phyloP scores from a whole-genome alignment of 2,329 filamentous ascomycete species.

The Exophiala mesophila region DNA sequence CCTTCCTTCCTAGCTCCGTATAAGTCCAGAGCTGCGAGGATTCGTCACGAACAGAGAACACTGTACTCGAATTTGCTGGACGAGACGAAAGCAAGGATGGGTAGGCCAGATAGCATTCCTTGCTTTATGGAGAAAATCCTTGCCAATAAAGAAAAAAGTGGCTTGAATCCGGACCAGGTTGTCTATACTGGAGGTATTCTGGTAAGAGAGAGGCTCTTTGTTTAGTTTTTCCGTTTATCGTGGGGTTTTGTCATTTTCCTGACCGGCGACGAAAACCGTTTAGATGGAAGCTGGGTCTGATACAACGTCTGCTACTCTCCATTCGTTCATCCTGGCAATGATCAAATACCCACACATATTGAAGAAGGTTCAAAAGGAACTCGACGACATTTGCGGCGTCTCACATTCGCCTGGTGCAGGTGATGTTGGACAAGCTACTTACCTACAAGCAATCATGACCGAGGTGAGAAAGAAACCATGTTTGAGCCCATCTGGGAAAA shows the following conservation, averaged over 20 bases:
- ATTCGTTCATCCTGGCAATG: constrained; percentile 47
- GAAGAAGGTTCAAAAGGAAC: constrained; percentile 39
- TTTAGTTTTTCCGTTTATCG: not conserved
- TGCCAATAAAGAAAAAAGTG: constrained; percentile 6
- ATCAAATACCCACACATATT: constrained; percentile 43
- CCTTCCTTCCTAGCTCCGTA: not conserved
- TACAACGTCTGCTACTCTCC: constrained; percentile 46
- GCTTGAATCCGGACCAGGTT: constrained; percentile 6
- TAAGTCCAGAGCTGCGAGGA: not conserved
- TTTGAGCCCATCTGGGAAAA: no score
- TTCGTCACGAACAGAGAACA: constrained; percentile 20
- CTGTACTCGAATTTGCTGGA: constrained; percentile 7
- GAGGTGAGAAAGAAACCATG: constrained; percentile 21
- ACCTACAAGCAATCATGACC: constrained; percentile 30
- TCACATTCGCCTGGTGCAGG: constrained; percentile 29
- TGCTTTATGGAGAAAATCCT: constrained; percentile 12
- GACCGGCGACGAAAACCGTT: no score
- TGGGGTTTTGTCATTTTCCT: no score
- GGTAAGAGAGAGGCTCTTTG: constrained; percentile 6
- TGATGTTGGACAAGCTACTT: constrained; percentile 30
- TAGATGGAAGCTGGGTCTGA: constrained; percentile 44
- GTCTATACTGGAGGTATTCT: constrained; percentile 8
- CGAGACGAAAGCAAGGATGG: constrained; percentile 5
- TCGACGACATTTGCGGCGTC: constrained; percentile 35
- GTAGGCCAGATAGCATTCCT: constrained; percentile 10